Percentiles rank a stretch among this genome's conserved stretches.
Evolutionary conservation across 2,329 filamentous ascomycete genomes (phyloP).

Genomic region (Conoideocrella luteorostrata): DNA sequence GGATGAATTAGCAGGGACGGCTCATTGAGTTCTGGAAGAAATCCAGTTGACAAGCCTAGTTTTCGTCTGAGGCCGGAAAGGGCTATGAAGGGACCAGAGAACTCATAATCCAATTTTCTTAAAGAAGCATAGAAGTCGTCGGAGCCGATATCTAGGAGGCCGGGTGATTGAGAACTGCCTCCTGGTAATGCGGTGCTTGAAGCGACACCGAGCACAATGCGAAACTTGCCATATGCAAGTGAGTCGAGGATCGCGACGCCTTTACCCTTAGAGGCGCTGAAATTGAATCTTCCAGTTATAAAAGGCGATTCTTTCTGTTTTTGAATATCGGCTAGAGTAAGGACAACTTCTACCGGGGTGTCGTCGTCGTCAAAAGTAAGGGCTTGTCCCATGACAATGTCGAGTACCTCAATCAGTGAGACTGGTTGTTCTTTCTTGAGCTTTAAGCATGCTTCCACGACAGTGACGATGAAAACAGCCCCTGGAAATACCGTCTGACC

Average conservation of each 20-base stretch:
- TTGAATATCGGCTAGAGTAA: background rate
- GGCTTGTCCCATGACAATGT: constrained; percentile 1
- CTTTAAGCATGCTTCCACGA: constrained; percentile 12
- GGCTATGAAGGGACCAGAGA: background rate
- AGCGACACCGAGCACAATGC: background rate
- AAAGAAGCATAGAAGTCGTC: background rate
- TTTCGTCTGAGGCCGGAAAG: background rate
- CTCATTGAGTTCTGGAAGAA: background rate
- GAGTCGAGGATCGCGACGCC: background rate
- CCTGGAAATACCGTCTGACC: constrained; percentile 26
- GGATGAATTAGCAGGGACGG: constrained; percentile 24
- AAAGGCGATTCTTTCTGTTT: background rate
- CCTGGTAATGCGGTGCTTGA: background rate
- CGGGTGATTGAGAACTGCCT: background rate
- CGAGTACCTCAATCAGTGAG: background rate
- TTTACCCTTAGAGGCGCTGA: background rate
- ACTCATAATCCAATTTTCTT: background rate
- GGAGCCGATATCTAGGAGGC: background rate
- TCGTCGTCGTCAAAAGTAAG: background rate
- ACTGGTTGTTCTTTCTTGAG: background rate
- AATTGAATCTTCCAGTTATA: background rate
- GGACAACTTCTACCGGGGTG: background rate
- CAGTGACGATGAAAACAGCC: constrained; percentile 31
- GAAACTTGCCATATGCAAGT: background rate
- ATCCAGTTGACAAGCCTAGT: background rate